Evolutionary conservation across 345 rosid species (phyloP).

Genomic region (Bruguiera gymnorhiza): DNA sequence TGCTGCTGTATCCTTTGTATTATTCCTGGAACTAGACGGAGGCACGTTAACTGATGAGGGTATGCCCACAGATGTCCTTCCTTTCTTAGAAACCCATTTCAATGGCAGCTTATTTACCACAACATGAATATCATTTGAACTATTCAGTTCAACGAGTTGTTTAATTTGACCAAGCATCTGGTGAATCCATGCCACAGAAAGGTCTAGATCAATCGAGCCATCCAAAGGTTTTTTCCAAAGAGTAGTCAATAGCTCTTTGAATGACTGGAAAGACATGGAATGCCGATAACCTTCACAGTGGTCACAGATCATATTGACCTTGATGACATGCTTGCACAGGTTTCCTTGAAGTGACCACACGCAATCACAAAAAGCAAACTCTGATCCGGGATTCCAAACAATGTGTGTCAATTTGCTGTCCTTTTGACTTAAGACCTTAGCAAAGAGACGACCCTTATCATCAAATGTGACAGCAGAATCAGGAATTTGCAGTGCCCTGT

Average conservation of each 20-base stretch:
- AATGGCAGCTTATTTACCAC: slow-evolving; percentile 63
- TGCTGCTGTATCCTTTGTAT: slow-evolving; percentile 16
- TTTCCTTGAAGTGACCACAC: slow-evolving; percentile 41
- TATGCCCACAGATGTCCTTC: slow-evolving; percentile 68
- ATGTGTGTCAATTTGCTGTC: slow-evolving; percentile 42
- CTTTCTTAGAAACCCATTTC: slow-evolving; percentile 77
- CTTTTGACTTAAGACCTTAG: slow-evolving; percentile 68
- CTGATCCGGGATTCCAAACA: slow-evolving; percentile 97
- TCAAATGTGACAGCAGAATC: slow-evolving; percentile 70
- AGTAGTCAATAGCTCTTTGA: slow-evolving; percentile 45
- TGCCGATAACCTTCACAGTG: slow-evolving; percentile 37
- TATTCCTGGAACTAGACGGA: slow-evolving; percentile 32
- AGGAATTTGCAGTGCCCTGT: slow-evolving; percentile 78
- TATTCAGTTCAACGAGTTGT: slow-evolving; percentile 61
- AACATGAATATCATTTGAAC: slow-evolving; percentile 47
- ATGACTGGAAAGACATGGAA: slow-evolving; percentile 67
- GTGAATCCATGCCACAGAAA: slow-evolving; percentile 66
- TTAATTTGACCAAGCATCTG: slow-evolving; percentile 79
- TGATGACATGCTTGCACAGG: slow-evolving; percentile 89
- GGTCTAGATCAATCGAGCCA: slow-evolving; percentile 65
- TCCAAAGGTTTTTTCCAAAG: slow-evolving; percentile 70
- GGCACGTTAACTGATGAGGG: slow-evolving; percentile 53
- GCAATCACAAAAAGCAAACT: slow-evolving; percentile 73
- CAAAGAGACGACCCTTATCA: slow-evolving; percentile 42
- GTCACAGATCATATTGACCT: slow-evolving; percentile 69